A percentile compares a stretch with the other conserved stretches of the same genome.
phyloP scores from a whole-genome alignment of 768 basidiomycete species.

The Russula brevipes region DNA sequence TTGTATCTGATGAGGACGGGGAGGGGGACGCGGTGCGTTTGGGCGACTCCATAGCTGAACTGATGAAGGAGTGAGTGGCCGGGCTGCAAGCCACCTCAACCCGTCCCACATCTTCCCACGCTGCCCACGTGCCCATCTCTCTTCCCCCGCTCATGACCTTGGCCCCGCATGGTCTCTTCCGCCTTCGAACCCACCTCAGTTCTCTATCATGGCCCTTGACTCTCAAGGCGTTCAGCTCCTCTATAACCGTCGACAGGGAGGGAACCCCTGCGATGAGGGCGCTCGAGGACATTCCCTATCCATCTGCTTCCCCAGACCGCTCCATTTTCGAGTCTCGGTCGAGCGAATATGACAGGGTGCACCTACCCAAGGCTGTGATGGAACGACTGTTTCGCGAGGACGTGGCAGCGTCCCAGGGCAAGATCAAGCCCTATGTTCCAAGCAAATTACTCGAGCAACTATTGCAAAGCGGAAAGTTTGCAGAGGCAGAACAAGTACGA shows the following conservation, averaged over 20 bases:
- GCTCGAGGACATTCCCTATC: constrained; percentile 35
- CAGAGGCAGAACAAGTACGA: constrained; percentile 36
- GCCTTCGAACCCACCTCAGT: constrained; percentile 4
- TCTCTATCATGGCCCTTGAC: background rate
- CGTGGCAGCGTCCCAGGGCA: background rate
- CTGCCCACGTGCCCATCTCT: constrained; percentile 9
- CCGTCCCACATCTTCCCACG: constrained; percentile 9
- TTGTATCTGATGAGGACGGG: constrained; percentile 32
- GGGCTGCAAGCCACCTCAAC: background rate
- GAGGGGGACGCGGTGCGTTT: constrained; percentile 37
- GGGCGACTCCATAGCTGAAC: constrained; percentile 30
- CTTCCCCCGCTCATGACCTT: constrained; percentile 5
- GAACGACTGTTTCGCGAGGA: background rate
- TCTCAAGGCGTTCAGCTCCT: constrained; percentile 28
- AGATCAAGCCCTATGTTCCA: constrained; percentile 2
- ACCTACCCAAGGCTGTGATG: background rate
- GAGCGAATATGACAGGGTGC: constrained; percentile 30
- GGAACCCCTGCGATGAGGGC: constrained; percentile 37
- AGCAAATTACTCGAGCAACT: constrained; percentile 29
- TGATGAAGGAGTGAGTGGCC: constrained; percentile 3
- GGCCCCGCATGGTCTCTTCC: constrained; percentile 14
- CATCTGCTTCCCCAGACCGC: constrained; percentile 30
- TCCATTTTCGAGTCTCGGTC: constrained; percentile 37
- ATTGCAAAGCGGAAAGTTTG: constrained; percentile 31
- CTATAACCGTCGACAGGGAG: constrained; percentile 12